Base-by-base conservation (phyloP, 345 rosid genomes). In the Hypericum androsaemum region DNA sequence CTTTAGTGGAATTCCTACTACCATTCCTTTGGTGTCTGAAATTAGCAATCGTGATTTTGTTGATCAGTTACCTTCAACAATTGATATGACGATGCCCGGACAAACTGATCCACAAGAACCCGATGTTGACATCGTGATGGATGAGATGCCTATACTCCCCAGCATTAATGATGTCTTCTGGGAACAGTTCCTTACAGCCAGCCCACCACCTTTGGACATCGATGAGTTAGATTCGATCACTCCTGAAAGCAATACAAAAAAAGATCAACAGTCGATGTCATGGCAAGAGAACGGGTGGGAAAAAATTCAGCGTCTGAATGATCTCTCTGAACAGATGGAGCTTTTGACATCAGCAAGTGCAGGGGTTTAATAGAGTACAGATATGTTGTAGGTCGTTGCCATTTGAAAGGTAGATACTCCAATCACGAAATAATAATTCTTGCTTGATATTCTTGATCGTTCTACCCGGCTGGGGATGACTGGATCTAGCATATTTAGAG, bases 131-230 rank as follows among this genome's bases (percentile, higher is more conserved):
- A 39, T 59, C 8, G 14, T 50, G 10, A 43, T 22, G 37, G 41
- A 78, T 39, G 80, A 53, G 47, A 60, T 48, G 32, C 69, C 78
- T 53, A 75, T 66, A 70, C 89, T 88, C 51, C 90, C 86, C 0
- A 73, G 77, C 53, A 65, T 53, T 70, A 78, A 58, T 50, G 66
- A 66, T 66, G 59, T 52, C 7, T 66, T 66, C 51, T 66, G 71
- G 71, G 71, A 66, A 41, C 71, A 66, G 41, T 61, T 66, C 41
- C 66, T 66, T 47, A 45, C 54, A 22, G 42, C 52, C 6, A 49
- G 61, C 41, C 42, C 61, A 3, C 11, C 39, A 13, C 51, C 45
- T 7, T 63, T 44, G 37, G 59, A 53, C 16, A 42, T 58, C 8
- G 69, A 65, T 47, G 69, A 59, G 42, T 41, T 41, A 53, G 49